phyloP scores from a whole-genome alignment of 768 basidiomycete species.

The Mycena rosella region DNA sequence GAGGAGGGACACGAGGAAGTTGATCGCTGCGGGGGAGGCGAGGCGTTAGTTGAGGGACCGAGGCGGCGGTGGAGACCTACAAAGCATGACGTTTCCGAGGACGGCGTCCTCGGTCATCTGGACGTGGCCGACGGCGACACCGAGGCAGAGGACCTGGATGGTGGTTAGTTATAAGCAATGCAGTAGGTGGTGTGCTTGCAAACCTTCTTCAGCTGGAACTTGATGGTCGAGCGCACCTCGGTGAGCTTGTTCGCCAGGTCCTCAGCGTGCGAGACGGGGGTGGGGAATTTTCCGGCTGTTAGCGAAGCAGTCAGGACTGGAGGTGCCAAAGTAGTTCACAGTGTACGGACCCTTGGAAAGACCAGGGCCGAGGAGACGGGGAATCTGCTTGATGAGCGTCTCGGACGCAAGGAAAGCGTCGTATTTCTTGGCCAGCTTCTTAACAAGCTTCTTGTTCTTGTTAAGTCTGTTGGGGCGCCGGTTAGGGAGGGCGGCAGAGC shows the following conservation, averaged over 20 bases:
- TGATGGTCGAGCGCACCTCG: conserved; percentile 99
- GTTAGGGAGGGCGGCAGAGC: conserved; percentile 6
- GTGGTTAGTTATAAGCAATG: not conserved
- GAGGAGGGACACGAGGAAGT: conserved; percentile 98
- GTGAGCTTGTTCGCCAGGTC: conserved; percentile 91
- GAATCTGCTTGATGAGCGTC: conserved; percentile 98
- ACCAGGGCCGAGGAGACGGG: conserved; percentile 99
- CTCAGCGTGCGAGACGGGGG: conserved; percentile 93
- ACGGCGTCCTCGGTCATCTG: conserved; percentile 99
- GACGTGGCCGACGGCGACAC: conserved; percentile 98
- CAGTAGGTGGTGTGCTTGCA: not conserved
- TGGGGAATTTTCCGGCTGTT: conserved; percentile 97
- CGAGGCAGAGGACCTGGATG: conserved; percentile 87
- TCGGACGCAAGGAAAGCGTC: conserved; percentile 99
- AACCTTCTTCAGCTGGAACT: conserved; percentile 98
- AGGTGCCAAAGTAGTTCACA: not conserved
- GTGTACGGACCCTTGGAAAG: conserved; percentile 92
- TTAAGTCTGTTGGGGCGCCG: conserved; percentile 74
- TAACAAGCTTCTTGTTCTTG: conserved; percentile 99
- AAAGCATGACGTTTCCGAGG: conserved; percentile 96
- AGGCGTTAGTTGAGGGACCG: not conserved
- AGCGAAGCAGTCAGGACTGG: conserved; percentile 4
- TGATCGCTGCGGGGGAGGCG: conserved; percentile 78
- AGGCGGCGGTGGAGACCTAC: conserved; percentile 56
- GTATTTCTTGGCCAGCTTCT: conserved; percentile 99